Conservation (phyloP, 257 asterid genomes). For the Cruciata laevipes region DNA sequence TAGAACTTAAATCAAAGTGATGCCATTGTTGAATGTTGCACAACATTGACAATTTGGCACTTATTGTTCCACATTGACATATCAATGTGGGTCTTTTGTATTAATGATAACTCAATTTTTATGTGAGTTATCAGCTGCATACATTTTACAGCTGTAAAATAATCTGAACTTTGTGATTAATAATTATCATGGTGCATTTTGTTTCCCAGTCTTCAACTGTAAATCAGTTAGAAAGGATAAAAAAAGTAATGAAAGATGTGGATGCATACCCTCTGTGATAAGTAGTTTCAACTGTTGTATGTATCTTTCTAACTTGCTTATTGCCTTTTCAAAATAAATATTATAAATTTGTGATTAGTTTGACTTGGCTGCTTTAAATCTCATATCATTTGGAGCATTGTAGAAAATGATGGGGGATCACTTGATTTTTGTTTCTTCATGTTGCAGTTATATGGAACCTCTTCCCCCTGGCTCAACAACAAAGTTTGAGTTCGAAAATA, state of each 20-base stretch:
- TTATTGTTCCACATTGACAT: background rate
- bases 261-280: background rate
- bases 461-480: conserved; percentile 69
- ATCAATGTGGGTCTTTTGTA: background rate
- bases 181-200: background rate
- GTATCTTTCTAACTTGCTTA: conserved; percentile 1
- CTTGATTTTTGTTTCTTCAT: conserved; percentile 12
- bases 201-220: background rate
- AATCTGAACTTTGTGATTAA: background rate
- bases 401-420: background rate
- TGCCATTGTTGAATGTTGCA: background rate
- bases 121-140: background rate
- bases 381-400: background rate
- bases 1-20: background rate
- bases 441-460: conserved; percentile 78
- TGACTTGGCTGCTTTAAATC: background rate
- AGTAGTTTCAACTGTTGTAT: background rate
- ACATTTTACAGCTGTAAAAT: background rate
- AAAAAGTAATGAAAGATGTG: no score
- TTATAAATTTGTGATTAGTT: background rate
- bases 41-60: background rate
- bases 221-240: background rate
- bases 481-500: conserved; percentile 83
- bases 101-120: background rate
- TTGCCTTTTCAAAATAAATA: background rate